Conservation (phyloP, 345 rosid species). For the Bruguiera sexangula region DNA sequence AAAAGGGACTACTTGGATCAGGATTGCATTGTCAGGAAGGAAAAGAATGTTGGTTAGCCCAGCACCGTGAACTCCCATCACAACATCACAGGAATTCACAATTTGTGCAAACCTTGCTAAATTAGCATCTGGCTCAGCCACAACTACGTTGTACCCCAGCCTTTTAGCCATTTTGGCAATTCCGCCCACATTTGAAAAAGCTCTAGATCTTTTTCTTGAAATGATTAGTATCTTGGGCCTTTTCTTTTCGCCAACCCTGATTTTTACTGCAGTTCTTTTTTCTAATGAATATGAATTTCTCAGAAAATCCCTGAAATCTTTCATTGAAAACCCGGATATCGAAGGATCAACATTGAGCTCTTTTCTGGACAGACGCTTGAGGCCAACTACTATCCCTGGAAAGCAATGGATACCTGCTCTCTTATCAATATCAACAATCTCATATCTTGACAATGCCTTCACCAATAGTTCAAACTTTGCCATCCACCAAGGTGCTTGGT, state of each 20-base stretch:
- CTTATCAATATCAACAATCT: conserved; percentile 49
- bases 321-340: conserved; percentile 43
- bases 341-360: conserved; percentile 60
- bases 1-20: conserved; percentile 66
- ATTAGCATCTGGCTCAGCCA: conserved; percentile 51
- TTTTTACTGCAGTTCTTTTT: conserved; percentile 28
- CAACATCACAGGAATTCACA: conserved; percentile 72
- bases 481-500: conserved; percentile 42
- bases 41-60: conserved; percentile 76
- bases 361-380: conserved; percentile 38
- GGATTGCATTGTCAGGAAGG: conserved; percentile 65
- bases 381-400: conserved; percentile 49
- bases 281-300: conserved; percentile 48
- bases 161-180: conserved; percentile 41
- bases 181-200: conserved; percentile 42
- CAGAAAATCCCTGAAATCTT: conserved; percentile 51
- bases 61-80: conserved; percentile 86
- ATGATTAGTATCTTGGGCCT: conserved; percentile 59
- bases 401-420: conserved; percentile 56
- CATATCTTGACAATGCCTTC: conserved; percentile 46
- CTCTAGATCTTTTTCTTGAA: conserved; percentile 51
- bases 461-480: conserved; percentile 43
- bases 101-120: conserved; percentile 38
- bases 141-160: conserved; percentile 47
- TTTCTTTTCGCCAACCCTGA: conserved; percentile 16